These are phyloP conservation scores for Tetrahymena borealis DNA, from an alignment of 73 alveolate genomes.

Conservation along the genomic window DNA sequence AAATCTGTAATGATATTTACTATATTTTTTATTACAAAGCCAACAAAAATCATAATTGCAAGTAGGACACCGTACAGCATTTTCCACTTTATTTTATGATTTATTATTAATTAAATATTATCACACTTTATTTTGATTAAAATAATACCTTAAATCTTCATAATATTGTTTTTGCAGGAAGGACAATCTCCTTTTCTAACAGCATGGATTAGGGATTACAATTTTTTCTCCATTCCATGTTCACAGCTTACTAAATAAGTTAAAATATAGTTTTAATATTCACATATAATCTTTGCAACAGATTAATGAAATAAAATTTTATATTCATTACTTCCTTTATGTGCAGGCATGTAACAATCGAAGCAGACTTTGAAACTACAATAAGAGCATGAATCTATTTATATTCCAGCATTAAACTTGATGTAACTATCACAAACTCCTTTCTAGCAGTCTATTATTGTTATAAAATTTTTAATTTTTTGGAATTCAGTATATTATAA, in stretches of 20 bases:
- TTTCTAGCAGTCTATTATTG: not conserved
- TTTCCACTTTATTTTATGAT: not conserved
- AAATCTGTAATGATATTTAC: not conserved
- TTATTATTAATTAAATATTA: not conserved
- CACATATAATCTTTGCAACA: no score
- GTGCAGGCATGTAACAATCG: not conserved
- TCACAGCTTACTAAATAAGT: not conserved
- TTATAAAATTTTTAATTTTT: no score
- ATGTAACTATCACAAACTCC: not conserved
- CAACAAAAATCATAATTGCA: not conserved
- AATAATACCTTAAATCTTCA: not conserved
- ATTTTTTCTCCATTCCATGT: not conserved
- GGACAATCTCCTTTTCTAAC: not conserved
- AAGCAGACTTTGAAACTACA: not conserved
- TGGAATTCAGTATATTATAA: not conserved
- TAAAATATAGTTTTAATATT: no score
- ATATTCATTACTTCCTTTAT: not conserved
- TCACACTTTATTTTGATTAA: not conserved
- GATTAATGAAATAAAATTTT: no score
- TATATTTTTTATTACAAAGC: not conserved
- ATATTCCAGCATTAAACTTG: not conserved
- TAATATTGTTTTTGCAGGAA: not conserved
- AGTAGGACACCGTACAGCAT: not conserved
- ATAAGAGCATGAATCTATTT: not conserved
- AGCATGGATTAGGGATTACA: not conserved